Base-by-base conservation (phyloP, 345 rosid genomes). In the Crucihimalaya himalaica region DNA sequence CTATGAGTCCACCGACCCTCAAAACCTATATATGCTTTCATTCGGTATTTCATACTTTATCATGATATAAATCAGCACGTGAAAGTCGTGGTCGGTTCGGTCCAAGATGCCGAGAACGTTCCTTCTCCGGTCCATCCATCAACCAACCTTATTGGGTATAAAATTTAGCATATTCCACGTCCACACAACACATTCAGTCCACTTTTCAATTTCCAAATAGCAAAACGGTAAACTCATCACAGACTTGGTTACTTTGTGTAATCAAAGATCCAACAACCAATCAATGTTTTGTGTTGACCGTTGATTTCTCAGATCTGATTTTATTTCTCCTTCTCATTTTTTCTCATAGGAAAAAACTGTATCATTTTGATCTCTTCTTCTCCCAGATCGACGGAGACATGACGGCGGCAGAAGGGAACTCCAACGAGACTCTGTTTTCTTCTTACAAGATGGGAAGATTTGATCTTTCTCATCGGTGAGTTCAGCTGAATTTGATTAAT, bases 381-480 rank as follows among this genome's bases (percentile, higher is more conserved):
- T 54, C 5, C 19, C 52, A 15, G 37, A 67, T 40, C 43, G 21
- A 19, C 6, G 29, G 25, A 47, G 74, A 35, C 46, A 70, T 56
- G 65, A 60, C 65, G 80, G 9, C 70, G 51, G 42, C 39, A 21
- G 48, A 66, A 12, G 42, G 47, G 25, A 68, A 67, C 46, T 58
- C 68, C 0, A 57, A 16, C 8, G 43, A 20, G 55, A 68, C 75
- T 23, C 81, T 93, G 1, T 90, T 87, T 71, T 78, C 88, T 67
- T 83, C 97, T 4, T 88, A 83, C 85, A 84, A 82, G 84, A 84
- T 88, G 93, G 93, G 92, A 58, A 87, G 82, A 78, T 84, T 90
- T 85, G 63, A 75, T 64, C 93, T 90, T 64, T 87, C 96, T 31
- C 98, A 90, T 85, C 83, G 97, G 94, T 87, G 25, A 59, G 78